Evolutionary conservation across 768 basidiomycete genomes (phyloP).

Genomic region (Lactarius evosmus): DNA sequence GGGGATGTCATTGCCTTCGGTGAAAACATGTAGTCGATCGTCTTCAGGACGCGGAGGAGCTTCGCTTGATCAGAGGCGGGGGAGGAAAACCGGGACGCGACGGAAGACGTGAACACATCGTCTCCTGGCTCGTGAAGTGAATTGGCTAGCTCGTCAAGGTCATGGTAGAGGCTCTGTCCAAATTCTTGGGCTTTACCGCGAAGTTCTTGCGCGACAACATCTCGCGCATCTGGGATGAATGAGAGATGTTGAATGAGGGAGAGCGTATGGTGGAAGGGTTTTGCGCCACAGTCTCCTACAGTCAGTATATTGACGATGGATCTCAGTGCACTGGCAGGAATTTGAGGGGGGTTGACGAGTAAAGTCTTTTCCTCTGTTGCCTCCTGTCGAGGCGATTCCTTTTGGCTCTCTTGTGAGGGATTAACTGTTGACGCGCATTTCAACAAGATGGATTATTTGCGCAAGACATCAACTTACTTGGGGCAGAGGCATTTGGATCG

Average conservation of each 20-base stretch:
- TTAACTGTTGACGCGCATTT: constrained; percentile 25
- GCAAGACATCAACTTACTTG: constrained; percentile 12
- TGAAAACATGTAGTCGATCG: constrained; percentile 95
- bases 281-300: constrained; percentile 92
- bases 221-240: constrained; percentile 81
- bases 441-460: not conserved
- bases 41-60: constrained; percentile 90
- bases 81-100: constrained; percentile 88
- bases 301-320: constrained; percentile 96
- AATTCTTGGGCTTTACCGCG: constrained; percentile 84
- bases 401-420: constrained; percentile 31
- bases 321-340: constrained; percentile 80
- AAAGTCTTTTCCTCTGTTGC: constrained; percentile 44
- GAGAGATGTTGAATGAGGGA: constrained; percentile 91
- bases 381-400: constrained; percentile 13
- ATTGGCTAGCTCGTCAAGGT: constrained; percentile 71
- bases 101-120: constrained; percentile 58
- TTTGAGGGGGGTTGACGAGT: constrained; percentile 72
- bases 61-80: constrained; percentile 97
- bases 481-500: constrained; percentile 9
- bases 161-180: constrained; percentile 66
- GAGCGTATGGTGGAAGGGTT: constrained; percentile 94
- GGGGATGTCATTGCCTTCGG: constrained; percentile 46
- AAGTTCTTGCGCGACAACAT: constrained; percentile 86
- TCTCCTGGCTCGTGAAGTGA: constrained; percentile 56